A percentile compares a stretch with the other conserved stretches of the same genome.
These are phyloP conservation scores for Gypsophila paniculata DNA, from an alignment of 179 eudicot genomes.

Conservation along the genomic window DNA sequence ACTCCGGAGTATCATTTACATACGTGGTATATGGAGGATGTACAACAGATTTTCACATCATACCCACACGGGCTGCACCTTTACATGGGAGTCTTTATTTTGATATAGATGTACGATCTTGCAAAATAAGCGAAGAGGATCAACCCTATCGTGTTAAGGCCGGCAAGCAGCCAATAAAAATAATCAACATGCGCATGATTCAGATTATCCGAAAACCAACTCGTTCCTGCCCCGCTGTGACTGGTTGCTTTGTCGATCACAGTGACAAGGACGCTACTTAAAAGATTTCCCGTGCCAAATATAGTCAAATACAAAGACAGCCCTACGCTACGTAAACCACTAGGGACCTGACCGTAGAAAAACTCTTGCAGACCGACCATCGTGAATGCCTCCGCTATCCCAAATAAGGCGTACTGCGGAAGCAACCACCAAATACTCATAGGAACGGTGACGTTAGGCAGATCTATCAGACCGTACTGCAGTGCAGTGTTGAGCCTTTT, in stretches of 20 bases:
- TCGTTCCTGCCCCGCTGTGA: slow-evolving; percentile 20
- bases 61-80: background rate
- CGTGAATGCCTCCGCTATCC: slow-evolving; percentile 43
- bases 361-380: slow-evolving; percentile 64
- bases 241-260: slow-evolving; percentile 32
- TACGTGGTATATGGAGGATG: background rate
- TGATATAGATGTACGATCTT: slow-evolving; percentile 26
- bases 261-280: slow-evolving; percentile 47
- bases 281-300: slow-evolving; percentile 43
- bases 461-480: slow-evolving; percentile 41
- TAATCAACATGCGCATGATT: slow-evolving; percentile 23
- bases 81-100: slow-evolving; percentile 4
- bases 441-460: slow-evolving; percentile 38
- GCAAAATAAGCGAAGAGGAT: background rate
- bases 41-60: slow-evolving; percentile 23
- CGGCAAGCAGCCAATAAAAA: slow-evolving; percentile 14
- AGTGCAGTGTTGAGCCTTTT: slow-evolving; percentile 35
- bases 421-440: slow-evolving; percentile 64
- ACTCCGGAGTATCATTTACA: too few species aligned
- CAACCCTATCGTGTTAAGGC: background rate
- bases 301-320: slow-evolving; percentile 45
- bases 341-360: slow-evolving; percentile 55
- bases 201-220: slow-evolving; percentile 53
- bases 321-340: slow-evolving; percentile 50
- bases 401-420: slow-evolving; percentile 48